Conservation (phyloP, 192 early-diverging fungal species). For the Endogone sp. region DNA sequence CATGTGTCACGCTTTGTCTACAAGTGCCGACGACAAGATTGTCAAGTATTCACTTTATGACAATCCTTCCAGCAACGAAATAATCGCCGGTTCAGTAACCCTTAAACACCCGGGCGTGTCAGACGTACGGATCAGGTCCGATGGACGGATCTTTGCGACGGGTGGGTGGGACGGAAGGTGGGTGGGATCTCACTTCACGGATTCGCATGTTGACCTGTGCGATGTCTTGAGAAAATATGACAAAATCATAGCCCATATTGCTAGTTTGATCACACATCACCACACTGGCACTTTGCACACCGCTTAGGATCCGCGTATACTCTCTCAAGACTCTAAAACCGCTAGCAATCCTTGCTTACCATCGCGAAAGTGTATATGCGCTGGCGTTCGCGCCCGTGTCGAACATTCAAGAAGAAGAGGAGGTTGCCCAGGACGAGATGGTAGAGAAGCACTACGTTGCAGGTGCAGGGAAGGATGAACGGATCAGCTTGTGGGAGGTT, state of each 20-base stretch:
- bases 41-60: conserved; percentile 8
- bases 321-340: conserved; percentile 27
- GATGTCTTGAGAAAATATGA: no score
- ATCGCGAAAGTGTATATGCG: conserved; percentile 26
- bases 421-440: not conserved
- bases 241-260: no score
- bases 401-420: not conserved
- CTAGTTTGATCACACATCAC: no score
- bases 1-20: conserved; percentile 4
- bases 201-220: no score
- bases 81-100: conserved; percentile 6
- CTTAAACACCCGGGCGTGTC: conserved; percentile 24
- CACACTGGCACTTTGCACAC: not conserved
- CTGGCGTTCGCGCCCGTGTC: conserved; percentile 11
- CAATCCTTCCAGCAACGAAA: not conserved
- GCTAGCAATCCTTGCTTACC: conserved; percentile 24
- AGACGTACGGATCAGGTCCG: conserved; percentile 17
- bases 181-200: not conserved
- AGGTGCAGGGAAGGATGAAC: conserved; percentile 22
- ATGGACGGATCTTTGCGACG: conserved; percentile 30
- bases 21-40: conserved; percentile 19
- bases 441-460: conserved; percentile 15
- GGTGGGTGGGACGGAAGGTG: conserved; percentile 32
- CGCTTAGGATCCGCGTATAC: conserved; percentile 24
- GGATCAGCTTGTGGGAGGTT: conserved; percentile 33